Evolutionary conservation across 345 rosid species (phyloP).

Genomic region (Clarkia xantiana): DNA sequence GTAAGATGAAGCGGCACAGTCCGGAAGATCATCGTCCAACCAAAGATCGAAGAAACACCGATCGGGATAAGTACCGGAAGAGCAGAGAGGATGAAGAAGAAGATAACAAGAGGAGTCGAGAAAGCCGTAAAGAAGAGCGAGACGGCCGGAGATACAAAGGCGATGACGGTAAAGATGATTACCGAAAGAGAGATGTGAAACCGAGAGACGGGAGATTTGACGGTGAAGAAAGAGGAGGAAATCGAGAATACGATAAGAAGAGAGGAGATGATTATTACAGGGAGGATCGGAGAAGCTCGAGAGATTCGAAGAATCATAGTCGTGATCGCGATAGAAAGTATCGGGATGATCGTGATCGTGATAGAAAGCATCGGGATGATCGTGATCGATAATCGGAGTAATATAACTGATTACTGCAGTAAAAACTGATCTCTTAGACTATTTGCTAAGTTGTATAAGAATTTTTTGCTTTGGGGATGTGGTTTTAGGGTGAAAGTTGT

Average conservation of each 20-base stretch:
- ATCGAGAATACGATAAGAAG: constrained; percentile 11
- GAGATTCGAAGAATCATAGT: no score
- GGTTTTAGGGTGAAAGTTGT: no score
- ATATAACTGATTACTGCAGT: no score
- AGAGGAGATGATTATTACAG: background rate
- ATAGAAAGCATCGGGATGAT: no score
- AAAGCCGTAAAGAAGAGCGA: background rate
- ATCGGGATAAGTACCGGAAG: constrained; percentile 14
- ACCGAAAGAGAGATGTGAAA: no score
- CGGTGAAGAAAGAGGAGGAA: constrained; percentile 10
- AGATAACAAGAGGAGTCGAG: constrained; percentile 2
- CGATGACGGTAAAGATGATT: no score
- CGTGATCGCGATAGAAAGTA: no score
- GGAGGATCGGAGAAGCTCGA: constrained; percentile 1
- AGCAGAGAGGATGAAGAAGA: constrained; percentile 7
- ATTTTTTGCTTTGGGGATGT: no score
- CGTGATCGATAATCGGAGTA: no score
- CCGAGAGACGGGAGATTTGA: constrained; percentile 8
- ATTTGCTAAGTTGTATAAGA: no score
- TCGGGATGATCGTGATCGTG: no score
- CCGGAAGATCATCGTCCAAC: constrained; percentile 15
- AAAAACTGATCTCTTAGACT: no score
- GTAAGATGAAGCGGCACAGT: constrained; percentile 19
- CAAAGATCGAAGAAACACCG: constrained; percentile 21
- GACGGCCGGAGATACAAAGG: constrained; percentile 7